Base-by-base conservation (phyloP, 495 filamentous ascomycete species). In the Tuber borchii region DNA sequence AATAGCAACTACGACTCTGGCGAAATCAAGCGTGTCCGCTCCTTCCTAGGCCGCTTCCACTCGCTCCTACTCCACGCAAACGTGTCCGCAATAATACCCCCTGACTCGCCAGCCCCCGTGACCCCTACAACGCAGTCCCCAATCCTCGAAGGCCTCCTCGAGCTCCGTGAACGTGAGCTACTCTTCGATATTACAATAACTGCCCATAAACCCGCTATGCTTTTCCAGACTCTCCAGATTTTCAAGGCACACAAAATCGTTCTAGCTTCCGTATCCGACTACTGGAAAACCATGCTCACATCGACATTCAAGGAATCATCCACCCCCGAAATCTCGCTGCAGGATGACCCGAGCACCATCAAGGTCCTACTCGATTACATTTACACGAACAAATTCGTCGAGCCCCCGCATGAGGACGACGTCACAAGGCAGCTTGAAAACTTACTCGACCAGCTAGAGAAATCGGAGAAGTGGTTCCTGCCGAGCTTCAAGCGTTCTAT, bases 341-440 rank as follows among this genome's bases (percentile, higher is more conserved):
- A n/a, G 22, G 51, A 61, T 61, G 51, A 74, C n/a, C 48, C 72
- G 10, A 9, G 31, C 10, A 72, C 76, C 26, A 69, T 79, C 39
- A 22, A 26, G 12, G 76, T 71, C 40, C 45, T 79, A 10, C 68
- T 79, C 20, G 73, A 75, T n/a, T 79, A 75, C 19, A 73, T 79
- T 20, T 79, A 79, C 42, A 75, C 76, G 1, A 77, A 73, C 31
- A 48, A 72, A 2, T 71, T 79, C 74, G 44, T 73, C 10, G 61
- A 31, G 56, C 39, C 72, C 51, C 37, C 34, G 73, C 6, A 44
- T 12, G 56, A 26, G 19, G 45, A 8, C 9, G 61, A 75, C 2
- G 51, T 48, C 19, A 74, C 73, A 16, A 68, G 31, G 8, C 70
- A 40, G 20, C 77, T 79, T 3, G 76, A 79, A 42, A 71, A 51